Conservation (phyloP, 2,329 filamentous ascomycete species). For the Camillea tinctor region DNA sequence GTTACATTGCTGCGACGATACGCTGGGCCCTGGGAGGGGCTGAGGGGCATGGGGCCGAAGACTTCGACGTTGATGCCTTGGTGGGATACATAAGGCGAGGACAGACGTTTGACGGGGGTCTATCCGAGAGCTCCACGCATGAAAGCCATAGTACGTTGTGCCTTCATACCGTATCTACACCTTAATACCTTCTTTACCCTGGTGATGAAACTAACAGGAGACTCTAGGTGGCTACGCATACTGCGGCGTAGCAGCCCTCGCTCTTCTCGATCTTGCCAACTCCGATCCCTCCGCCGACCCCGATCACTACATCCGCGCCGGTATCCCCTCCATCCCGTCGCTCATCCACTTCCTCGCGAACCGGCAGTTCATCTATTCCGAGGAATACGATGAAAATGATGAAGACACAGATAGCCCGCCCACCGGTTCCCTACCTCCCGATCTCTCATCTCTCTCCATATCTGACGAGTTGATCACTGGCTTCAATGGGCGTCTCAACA, state of each 20-base stretch:
- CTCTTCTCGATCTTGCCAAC: conserved; percentile 66
- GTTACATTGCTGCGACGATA: conserved; percentile 78
- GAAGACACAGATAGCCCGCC: conserved; percentile 40
- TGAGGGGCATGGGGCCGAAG: conserved; percentile 54
- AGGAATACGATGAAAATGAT: conserved; percentile 43
- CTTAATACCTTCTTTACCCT: too few relatives aligned
- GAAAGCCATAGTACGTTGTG: conserved; percentile 70
- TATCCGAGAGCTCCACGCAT: conserved; percentile 73
- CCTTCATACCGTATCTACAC: conserved; percentile 1
- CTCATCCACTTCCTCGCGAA: conserved; percentile 57
- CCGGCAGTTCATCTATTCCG: conserved; percentile 60
- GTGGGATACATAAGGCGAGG: conserved; percentile 68
- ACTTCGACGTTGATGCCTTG: conserved; percentile 72
- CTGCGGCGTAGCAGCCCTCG: conserved; percentile 77
- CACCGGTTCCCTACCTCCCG: conserved; percentile 25
- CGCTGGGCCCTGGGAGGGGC: conserved; percentile 77
- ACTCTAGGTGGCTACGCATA: conserved; percentile 80
- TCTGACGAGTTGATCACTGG: conserved; percentile 46
- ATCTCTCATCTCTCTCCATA: conserved; percentile 36
- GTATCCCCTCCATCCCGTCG: conserved; percentile 38
- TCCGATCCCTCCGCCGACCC: conserved; percentile 26
- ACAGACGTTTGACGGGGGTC: conserved; percentile 80
- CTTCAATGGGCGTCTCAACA: conserved; percentile 89
- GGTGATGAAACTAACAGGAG: background rate
- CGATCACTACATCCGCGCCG: conserved; percentile 36